phyloP scores from a whole-genome alignment of 2,329 filamentous ascomycete genomes.

The Paraphoma sp. region DNA sequence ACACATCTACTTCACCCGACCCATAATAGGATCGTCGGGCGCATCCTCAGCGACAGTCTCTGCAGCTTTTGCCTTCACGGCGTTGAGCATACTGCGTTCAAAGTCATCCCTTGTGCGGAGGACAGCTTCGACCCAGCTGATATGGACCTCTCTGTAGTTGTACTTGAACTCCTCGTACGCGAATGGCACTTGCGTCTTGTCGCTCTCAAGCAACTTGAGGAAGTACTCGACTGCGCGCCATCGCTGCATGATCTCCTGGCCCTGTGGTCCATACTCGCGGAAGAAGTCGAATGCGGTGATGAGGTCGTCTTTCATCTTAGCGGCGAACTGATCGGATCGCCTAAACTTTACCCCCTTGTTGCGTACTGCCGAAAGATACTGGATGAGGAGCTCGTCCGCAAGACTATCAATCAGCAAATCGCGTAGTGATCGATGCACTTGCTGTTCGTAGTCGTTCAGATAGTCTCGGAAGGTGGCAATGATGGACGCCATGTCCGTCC shows the following conservation, averaged over 20 bases:
- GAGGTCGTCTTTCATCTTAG: conserved; percentile 94
- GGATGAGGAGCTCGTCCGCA: conserved; percentile 85
- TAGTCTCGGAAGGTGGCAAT: conserved; percentile 96
- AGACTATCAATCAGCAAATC: conserved; percentile 95
- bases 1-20: conserved; percentile 73
- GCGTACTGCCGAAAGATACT: conserved; percentile 82
- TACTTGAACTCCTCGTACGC: conserved; percentile 85
- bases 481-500: conserved; percentile 90
- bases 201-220: conserved; percentile 74
- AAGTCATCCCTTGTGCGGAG: conserved; percentile 89
- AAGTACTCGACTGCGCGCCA: conserved; percentile 92
- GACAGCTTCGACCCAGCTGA: conserved; percentile 95
- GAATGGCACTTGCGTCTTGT: conserved; percentile 75
- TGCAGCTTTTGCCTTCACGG: conserved; percentile 86
- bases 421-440: conserved; percentile 84
- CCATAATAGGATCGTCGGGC: conserved; percentile 88
- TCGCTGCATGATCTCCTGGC: conserved; percentile 80
- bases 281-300: conserved; percentile 92
- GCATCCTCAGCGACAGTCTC: conserved; percentile 78
- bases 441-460: conserved; percentile 81
- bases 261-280: conserved; percentile 56
- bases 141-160: conserved; percentile 90
- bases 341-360: conserved; percentile 92
- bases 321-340: conserved; percentile 83
- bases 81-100: conserved; percentile 85